A percentile compares a stretch with the other conserved stretches of the same genome.
phyloP scores from a whole-genome alignment of 2,329 filamentous ascomycete genomes.

The Fusarium transvaalense region DNA sequence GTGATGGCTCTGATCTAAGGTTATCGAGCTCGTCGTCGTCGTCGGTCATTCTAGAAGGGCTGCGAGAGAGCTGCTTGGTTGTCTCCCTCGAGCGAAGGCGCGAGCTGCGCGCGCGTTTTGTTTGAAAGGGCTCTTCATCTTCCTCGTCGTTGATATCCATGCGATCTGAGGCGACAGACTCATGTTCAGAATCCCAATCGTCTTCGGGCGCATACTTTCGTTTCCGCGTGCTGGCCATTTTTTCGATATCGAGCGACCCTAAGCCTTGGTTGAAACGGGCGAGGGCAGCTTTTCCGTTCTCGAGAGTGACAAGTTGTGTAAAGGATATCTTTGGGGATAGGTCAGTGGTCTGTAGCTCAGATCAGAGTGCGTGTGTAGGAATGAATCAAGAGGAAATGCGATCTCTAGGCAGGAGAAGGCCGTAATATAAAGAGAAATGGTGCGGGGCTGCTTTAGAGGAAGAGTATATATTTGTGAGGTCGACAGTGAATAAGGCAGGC shows the following conservation, averaged over 20 bases:
- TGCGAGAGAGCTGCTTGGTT: conserved; percentile 38
- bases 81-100: conserved; percentile 47
- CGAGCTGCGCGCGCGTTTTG: conserved; percentile 20
- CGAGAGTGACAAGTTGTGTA: conserved; percentile 48
- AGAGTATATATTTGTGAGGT: conserved; percentile 24
- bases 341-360: conserved; percentile 34
- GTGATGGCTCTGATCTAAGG: conserved; percentile 15
- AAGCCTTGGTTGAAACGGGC: conserved; percentile 37
- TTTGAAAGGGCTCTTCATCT: conserved; percentile 25
- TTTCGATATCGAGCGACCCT: conserved; percentile 29
- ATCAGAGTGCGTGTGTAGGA: not conserved
- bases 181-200: conserved; percentile 48
- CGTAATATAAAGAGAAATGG: conserved; percentile 8
- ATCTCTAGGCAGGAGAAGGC: not conserved
- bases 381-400: not conserved
- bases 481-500: conserved; percentile 41
- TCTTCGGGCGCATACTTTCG: conserved; percentile 50
- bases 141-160: conserved; percentile 49
- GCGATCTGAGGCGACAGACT: conserved; percentile 43
- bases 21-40: conserved; percentile 43
- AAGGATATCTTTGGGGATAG: conserved; percentile 48
- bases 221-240: conserved; percentile 45
- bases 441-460: conserved; percentile 29
- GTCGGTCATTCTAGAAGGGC: conserved; percentile 27
- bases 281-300: conserved; percentile 53